A percentile compares a stretch with the other conserved stretches of the same genome.
phyloP scores from a whole-genome alignment of 352 stramenopile genomes.

The Peronosclerospora sorghi region DNA sequence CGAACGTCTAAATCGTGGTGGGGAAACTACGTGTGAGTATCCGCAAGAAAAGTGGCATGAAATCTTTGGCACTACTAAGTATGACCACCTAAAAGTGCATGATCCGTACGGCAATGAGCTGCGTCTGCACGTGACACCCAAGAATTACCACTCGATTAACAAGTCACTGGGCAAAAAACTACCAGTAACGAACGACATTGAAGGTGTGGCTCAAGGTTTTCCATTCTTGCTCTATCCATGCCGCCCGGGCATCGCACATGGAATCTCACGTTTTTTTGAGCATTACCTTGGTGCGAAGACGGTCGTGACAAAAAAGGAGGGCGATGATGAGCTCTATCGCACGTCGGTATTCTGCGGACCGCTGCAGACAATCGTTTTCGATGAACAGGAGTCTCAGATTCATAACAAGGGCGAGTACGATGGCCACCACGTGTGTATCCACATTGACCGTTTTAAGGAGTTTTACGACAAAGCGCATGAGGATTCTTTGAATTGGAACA shows the following conservation, averaged over 20 bases:
- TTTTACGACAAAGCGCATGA: conserved; percentile 45
- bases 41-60: conserved; percentile 45
- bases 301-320: conserved; percentile 28
- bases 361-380: conserved; percentile 52
- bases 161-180: conserved; percentile 40
- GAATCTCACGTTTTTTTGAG: conserved; percentile 61
- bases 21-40: conserved; percentile 34
- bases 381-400: conserved; percentile 38
- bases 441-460: conserved; percentile 61
- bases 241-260: conserved; percentile 39
- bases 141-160: conserved; percentile 50
- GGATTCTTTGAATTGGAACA: conserved; percentile 63
- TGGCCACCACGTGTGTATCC: conserved; percentile 64
- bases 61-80: conserved; percentile 32
- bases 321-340: conserved; percentile 24
- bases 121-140: conserved; percentile 38
- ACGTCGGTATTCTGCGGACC: conserved; percentile 42
- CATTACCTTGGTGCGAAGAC: conserved; percentile 52
- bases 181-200: conserved; percentile 30
- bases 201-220: conserved; percentile 38
- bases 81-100: conserved; percentile 49
- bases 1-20: conserved; percentile 43
- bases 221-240: conserved; percentile 51
- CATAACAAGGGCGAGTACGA: conserved; percentile 58
- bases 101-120: conserved; percentile 58